A percentile compares a stretch with the other conserved stretches of the same genome.
phyloP scores from a whole-genome alignment of 768 basidiomycete genomes.

The Kondoa subrosea region DNA sequence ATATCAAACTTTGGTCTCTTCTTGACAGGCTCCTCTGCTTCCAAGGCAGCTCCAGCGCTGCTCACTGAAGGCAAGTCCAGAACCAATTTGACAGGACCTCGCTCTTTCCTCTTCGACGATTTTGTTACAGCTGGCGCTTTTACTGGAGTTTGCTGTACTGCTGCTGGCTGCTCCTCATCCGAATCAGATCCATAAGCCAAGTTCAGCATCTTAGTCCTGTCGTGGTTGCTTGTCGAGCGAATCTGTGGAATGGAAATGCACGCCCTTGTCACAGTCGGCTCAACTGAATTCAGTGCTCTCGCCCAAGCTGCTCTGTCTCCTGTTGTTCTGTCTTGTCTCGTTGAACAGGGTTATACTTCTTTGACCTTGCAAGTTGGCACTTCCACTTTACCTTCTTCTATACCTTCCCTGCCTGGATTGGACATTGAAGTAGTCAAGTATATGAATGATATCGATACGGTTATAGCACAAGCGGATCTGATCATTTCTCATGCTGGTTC shows the following conservation, averaged over 20 bases:
- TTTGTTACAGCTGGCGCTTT: background rate
- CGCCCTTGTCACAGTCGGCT: constrained; percentile 25
- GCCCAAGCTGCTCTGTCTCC: constrained; percentile 17
- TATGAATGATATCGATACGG: constrained; percentile 51
- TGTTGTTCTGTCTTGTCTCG: constrained; percentile 14
- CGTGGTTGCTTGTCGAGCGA: background rate
- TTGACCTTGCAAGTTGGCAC: constrained; percentile 22
- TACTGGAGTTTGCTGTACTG: background rate
- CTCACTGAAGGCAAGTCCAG: background rate
- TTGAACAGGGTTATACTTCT: background rate
- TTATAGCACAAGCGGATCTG: constrained; percentile 51
- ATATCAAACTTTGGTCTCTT: constrained; percentile 6
- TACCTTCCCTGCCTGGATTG: constrained; percentile 33
- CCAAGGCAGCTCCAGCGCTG: background rate
- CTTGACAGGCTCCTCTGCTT: background rate
- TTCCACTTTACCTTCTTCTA: constrained; percentile 7
- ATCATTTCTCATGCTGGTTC: constrained; percentile 88
- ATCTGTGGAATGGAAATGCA: constrained; percentile 1
- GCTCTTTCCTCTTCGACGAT: background rate
- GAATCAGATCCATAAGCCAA: constrained; percentile 4
- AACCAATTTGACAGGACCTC: background rate
- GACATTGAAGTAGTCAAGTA: constrained; percentile 54
- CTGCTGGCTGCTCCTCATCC: background rate
- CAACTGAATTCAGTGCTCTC: constrained; percentile 22
- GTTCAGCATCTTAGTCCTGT: background rate